Base-by-base conservation (phyloP, 2,329 filamentous ascomycete species). In the Venturiaceae sp. region DNA sequence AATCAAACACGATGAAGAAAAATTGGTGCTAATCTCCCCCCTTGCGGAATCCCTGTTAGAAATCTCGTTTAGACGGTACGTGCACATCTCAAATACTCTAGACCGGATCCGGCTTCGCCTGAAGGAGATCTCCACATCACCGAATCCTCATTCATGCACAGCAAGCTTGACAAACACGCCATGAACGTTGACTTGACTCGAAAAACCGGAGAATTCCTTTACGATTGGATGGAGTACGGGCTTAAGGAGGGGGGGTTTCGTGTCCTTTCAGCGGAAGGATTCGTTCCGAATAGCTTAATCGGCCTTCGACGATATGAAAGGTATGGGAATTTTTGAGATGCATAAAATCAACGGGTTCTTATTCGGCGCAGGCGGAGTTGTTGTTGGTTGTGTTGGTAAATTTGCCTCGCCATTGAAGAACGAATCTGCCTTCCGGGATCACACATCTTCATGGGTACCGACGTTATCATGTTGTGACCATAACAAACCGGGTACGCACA, bases 191-290 rank as follows among this genome's bases (percentile, higher is more conserved):
- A 11, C 30, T 11, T n/a, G 44, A n/a, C 57, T 66, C 14, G 69
- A 68, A 19, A 65, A 65, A n/a, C 64, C 64, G 57, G 63, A 70
- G 13, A 16, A 32, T 5, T 13, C 1, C 3, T 30, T n/a, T n/a
- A 50, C 26, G 23, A 30, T 50, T 50, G 44, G 44, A 50, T 30
- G 9, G 30, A 5, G 8, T 6, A 30, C 9, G 30, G 41, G 21
- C 3, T 26, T 47, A 26, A 5, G 16, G 41, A 28, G 41, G 23
- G 16, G 2, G n/a, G n/a, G 11, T 13, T 28, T 5, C 21, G 26
- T 26, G 41, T 47, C 26, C 16, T 28, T 14, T 13, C 1, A 28
- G 23, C 9, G 41, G 21, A 16, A 28, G 21, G 23, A 23, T 19
- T 47, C 5, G 21, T 47, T 47, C 41, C 23, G 9, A 14, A n/a